Percentiles rank a stretch among this genome's conserved stretches.
Evolutionary conservation across 192 early-diverging fungal species (phyloP).

Genomic region (Allomyces macrogynus): DNA sequence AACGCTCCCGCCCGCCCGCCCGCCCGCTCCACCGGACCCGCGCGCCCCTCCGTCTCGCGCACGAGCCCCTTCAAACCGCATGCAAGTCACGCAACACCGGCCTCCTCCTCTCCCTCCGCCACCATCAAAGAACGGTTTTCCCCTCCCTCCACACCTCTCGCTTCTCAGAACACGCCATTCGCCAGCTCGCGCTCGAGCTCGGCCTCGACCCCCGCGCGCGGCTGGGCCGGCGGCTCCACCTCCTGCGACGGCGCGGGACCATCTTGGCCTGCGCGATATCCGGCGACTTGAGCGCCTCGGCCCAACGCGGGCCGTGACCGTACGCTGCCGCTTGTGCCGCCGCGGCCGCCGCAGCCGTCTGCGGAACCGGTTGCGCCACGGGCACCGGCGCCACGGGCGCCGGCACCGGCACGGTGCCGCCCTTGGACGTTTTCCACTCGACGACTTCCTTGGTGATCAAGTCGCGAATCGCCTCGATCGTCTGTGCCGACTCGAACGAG

Average conservation of each 20-base stretch:
- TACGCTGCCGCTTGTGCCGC: neutral
- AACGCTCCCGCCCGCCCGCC: too few species aligned
- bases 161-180: neutral
- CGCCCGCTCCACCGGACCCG: too few species aligned
- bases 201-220: neutral
- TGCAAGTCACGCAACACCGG: too few species aligned
- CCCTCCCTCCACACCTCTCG: neutral
- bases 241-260: neutral
- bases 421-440: constrained; percentile 49
- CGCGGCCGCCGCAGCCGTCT: neutral
- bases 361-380: constrained; percentile 4
- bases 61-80: too few species aligned
- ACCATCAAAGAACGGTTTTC: too few species aligned
- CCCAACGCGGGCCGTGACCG: constrained; percentile 4
- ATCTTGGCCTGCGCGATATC: neutral
- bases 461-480: constrained; percentile 57
- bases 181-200: neutral
- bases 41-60: too few species aligned
- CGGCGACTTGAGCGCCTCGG: neutral
- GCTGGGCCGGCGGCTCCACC: neutral
- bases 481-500: constrained; percentile 54
- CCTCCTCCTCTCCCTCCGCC: too few species aligned
- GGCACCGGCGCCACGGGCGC: constrained; percentile 9
- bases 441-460: constrained; percentile 66
- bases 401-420: constrained; percentile 10